phyloP scores from a whole-genome alignment of 805 yeast genomes.

The Candida parachauliodes region DNA sequence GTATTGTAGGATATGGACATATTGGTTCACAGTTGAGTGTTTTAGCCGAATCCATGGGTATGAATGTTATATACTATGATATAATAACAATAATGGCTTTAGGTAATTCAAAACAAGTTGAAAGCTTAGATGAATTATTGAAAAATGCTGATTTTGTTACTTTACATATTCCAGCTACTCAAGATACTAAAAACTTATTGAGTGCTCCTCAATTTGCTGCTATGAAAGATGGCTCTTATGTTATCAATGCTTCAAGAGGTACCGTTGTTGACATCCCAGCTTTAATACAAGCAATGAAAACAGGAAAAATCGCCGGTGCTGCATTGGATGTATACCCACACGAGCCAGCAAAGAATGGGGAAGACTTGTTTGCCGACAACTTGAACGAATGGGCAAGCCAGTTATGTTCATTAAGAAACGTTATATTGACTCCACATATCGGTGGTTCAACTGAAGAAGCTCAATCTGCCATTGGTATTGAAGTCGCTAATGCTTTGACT shows the following conservation, averaged over 20 bases:
- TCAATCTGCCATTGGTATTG: conserved; percentile 94
- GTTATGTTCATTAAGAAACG: conserved; percentile 75
- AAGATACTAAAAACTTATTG: conserved; percentile 88
- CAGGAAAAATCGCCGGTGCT: conserved; percentile 94
- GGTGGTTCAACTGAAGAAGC: conserved; percentile 99
- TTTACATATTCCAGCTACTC: conserved; percentile 90
- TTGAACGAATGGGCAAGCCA: conserved; percentile 84
- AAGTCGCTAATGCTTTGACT: conserved; percentile 81
- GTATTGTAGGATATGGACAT: conserved; percentile 97
- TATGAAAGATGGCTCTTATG: conserved; percentile 94
- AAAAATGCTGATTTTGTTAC: conserved; percentile 82
- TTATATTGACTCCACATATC: conserved; percentile 93
- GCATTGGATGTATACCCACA: conserved; percentile 95
- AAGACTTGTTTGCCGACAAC: conserved; percentile 63
- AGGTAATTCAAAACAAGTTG: conserved; percentile 94
- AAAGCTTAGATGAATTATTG: conserved; percentile 78
- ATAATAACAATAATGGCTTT: conserved; percentile 89
- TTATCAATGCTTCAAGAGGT: conserved; percentile 96
- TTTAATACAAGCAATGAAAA: conserved; percentile 82
- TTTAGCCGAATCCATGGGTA: conserved; percentile 95
- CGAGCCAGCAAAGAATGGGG: conserved; percentile 97
- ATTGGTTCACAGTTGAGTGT: conserved; percentile 97
- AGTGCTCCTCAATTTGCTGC: conserved; percentile 88
- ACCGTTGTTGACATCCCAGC: conserved; percentile 97
- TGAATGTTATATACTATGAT: conserved; percentile 94